A percentile compares a stretch with the other conserved stretches of the same genome.
These are phyloP conservation scores for Mycocentrospora acerina DNA, from an alignment of 2,329 filamentous ascomycete species.

Conservation along the genomic window DNA sequence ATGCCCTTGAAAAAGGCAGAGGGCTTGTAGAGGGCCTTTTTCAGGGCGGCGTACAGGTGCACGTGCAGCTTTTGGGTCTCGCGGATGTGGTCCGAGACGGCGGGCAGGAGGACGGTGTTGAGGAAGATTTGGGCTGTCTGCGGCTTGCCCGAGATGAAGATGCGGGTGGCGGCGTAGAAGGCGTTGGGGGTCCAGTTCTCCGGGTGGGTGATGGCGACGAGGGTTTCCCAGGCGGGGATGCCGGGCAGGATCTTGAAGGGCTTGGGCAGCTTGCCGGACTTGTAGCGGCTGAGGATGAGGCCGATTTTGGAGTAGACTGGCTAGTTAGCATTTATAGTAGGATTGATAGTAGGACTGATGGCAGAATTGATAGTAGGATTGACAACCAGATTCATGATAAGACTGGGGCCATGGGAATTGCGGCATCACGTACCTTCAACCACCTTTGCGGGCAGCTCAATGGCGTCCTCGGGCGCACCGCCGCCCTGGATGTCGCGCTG, in stretches of 20 bases:
- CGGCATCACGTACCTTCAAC: constrained; percentile 58
- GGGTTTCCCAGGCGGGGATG: constrained; percentile 87
- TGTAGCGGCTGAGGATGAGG: constrained; percentile 85
- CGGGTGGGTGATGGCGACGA: constrained; percentile 80
- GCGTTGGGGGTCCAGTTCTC: constrained; percentile 78
- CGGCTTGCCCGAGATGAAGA: constrained; percentile 86
- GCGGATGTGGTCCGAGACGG: constrained; percentile 89
- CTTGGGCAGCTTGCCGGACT: constrained; percentile 94
- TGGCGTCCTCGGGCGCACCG: constrained; percentile 71
- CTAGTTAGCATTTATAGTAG: too few relatives aligned
- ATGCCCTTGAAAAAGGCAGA: constrained; percentile 96
- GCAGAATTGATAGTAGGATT: too few relatives aligned
- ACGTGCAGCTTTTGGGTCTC: constrained; percentile 95
- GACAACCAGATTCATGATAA: too few relatives aligned
- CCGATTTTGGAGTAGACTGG: constrained; percentile 87
- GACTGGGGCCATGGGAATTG: neutral
- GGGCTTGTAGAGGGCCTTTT: constrained; percentile 91
- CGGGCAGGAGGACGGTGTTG: constrained; percentile 81
- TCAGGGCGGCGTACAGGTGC: constrained; percentile 90
- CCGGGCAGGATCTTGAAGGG: constrained; percentile 96
- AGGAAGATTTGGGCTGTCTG: constrained; percentile 80
- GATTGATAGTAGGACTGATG: too few relatives aligned
- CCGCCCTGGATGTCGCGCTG: constrained; percentile 53
- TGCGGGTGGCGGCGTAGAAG: constrained; percentile 83
- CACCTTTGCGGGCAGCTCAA: constrained; percentile 86